phyloP scores from a whole-genome alignment of 2,329 filamentous ascomycete genomes.

The Alternaria ethzedia region DNA sequence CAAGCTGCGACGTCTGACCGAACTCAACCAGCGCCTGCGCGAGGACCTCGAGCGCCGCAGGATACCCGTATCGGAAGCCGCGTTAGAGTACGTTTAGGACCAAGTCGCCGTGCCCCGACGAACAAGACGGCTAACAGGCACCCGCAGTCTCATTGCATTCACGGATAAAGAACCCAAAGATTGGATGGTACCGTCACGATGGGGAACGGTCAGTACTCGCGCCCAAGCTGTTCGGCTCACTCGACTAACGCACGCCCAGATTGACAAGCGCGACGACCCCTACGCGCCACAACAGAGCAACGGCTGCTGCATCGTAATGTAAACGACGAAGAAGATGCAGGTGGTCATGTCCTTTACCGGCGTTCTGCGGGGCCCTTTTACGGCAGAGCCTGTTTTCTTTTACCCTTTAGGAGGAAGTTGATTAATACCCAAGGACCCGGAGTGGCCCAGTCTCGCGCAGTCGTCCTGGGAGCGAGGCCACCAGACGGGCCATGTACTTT shows the following conservation, averaged over 20 bases:
- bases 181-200: slow-evolving; percentile 98
- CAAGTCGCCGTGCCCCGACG: not conserved
- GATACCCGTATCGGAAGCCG: slow-evolving; percentile 93
- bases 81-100: slow-evolving; percentile 56
- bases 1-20: slow-evolving; percentile 93
- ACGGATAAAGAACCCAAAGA: slow-evolving; percentile 94
- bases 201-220: slow-evolving; percentile 72
- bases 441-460: slow-evolving; percentile 22
- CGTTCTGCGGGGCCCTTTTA: slow-evolving; percentile 47
- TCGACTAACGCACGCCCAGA: slow-evolving; percentile 55
- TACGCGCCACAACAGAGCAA: slow-evolving; percentile 93
- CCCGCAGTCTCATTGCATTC: slow-evolving; percentile 87
- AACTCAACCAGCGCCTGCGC: slow-evolving; percentile 93
- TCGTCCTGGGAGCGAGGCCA: slow-evolving; percentile 38
- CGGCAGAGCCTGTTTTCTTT: slow-evolving; percentile 46
- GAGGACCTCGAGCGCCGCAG: slow-evolving; percentile 95
- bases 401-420: slow-evolving; percentile 38
- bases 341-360: slow-evolving; percentile 46
- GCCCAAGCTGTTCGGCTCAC: not conserved
- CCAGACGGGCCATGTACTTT: slow-evolving; percentile 45
- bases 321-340: slow-evolving; percentile 44
- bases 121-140: slow-evolving; percentile 27
- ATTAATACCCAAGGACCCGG: slow-evolving; percentile 45
- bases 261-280: slow-evolving; percentile 96
- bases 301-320: slow-evolving; percentile 97